phyloP scores from a whole-genome alignment of 257 asterid genomes.

The Prunella vulgaris region DNA sequence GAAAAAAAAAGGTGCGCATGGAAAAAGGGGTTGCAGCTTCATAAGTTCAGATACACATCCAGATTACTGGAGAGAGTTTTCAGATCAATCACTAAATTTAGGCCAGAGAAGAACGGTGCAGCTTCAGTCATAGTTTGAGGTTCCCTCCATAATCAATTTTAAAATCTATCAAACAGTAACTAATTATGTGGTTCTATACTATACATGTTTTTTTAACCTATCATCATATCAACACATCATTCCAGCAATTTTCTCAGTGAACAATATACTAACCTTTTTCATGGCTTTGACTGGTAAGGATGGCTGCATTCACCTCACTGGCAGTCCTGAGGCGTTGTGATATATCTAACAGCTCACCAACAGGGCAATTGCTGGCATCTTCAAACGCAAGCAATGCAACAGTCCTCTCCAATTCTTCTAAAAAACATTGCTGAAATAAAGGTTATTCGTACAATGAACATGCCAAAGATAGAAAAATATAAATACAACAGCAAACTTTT shows the following conservation, averaged over 20 bases:
- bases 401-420: conserved; percentile 84
- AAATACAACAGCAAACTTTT: conserved; percentile 3
- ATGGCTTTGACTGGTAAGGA: conserved; percentile 83
- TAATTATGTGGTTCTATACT: background rate
- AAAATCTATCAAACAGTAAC: background rate
- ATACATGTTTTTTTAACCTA: background rate
- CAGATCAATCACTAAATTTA: background rate
- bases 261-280: conserved; percentile 60
- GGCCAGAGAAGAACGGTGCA: background rate
- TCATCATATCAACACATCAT: background rate
- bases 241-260: background rate
- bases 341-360: conserved; percentile 60
- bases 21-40: background rate
- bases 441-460: background rate
- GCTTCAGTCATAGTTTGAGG: background rate
- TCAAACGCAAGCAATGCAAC: conserved; percentile 78
- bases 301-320: conserved; percentile 79
- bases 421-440: conserved; percentile 51
- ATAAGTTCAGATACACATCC: background rate
- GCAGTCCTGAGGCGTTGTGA: conserved; percentile 87
- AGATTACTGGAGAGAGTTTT: background rate
- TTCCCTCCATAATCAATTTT: background rate
- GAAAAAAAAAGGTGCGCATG: background rate
- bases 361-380: conserved; percentile 66
- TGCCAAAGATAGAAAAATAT: background rate